Conservation (phyloP, 1,139 yeast genomes). For the Hyphopichia buzzinii region DNA sequence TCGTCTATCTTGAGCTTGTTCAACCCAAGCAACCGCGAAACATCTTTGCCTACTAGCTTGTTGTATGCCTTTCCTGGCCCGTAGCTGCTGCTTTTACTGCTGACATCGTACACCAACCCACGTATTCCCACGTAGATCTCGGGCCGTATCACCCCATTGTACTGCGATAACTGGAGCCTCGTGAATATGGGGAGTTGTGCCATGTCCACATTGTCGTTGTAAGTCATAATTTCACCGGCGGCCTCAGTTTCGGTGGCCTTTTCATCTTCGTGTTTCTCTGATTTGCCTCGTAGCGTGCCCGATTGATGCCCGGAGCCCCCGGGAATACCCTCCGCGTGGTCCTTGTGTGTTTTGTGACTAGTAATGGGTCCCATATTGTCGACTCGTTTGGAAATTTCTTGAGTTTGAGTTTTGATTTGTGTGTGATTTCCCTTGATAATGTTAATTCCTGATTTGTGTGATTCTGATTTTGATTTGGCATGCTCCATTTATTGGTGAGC, state of each 20-base stretch:
- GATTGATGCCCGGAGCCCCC: not conserved
- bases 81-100: constrained; percentile 60
- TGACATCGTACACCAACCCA: constrained; percentile 77
- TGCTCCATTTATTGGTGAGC: too few species aligned
- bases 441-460: too few species aligned
- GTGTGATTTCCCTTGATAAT: too few species aligned
- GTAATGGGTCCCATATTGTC: too few species aligned
- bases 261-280: not conserved
- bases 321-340: too few species aligned
- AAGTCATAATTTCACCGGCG: constrained; percentile 18
- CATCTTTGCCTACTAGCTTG: constrained; percentile 73
- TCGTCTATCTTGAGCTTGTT: constrained; percentile 20
- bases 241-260: not conserved
- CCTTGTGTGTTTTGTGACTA: too few species aligned
- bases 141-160: constrained; percentile 30
- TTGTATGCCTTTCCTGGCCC: constrained; percentile 78
- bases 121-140: constrained; percentile 69
- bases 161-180: constrained; percentile 30
- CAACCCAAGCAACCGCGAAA: constrained; percentile 63
- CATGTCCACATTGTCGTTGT: constrained; percentile 21
- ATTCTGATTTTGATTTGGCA: too few species aligned
- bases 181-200: constrained; percentile 33
- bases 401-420: too few species aligned
- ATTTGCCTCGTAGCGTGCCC: not conserved
- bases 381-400: too few species aligned